Conservation (phyloP, 192 early-diverging fungal species). For the Obelidium mucronatum region DNA sequence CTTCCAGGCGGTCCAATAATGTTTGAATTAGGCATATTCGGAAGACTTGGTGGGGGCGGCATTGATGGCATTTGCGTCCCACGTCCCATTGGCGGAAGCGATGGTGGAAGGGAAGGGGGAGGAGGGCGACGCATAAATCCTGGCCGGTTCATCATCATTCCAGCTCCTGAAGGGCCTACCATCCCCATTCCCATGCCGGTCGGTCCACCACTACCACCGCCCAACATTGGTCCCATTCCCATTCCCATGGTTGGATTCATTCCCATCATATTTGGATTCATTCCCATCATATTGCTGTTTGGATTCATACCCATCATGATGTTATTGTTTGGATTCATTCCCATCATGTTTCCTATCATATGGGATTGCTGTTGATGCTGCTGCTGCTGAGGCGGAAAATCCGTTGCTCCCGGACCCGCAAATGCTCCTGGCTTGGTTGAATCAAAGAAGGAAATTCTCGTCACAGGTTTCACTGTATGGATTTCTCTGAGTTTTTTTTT, state of each 20-base stretch:
- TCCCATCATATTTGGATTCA: not conserved
- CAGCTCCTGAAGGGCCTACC: too few relatives aligned
- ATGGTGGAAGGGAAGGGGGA: too few relatives aligned
- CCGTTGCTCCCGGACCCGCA: not conserved
- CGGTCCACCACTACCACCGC: too few relatives aligned
- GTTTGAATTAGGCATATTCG: not conserved
- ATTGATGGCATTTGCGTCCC: not conserved
- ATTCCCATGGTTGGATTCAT: not conserved
- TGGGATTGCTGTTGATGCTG: constrained; percentile 4
- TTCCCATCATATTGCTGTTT: not conserved
- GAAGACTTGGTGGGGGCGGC: not conserved
- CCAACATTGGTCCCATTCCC: too few relatives aligned
- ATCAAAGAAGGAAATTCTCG: not conserved
- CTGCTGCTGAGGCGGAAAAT: not conserved
- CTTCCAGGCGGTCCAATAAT: not conserved
- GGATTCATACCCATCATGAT: too few relatives aligned
- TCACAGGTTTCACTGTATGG: constrained; percentile 10
- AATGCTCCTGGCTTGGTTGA: not conserved
- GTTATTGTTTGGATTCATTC: too few relatives aligned
- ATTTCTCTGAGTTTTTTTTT: not conserved
- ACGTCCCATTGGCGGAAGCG: too few relatives aligned
- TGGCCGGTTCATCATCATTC: constrained; percentile 17
- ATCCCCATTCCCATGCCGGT: too few relatives aligned
- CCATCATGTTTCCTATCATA: not conserved
- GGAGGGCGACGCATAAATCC: too few relatives aligned